These are phyloP conservation scores for Fusarium guadeloupense DNA, from an alignment of 2,329 filamentous ascomycete genomes.

Conservation along the genomic window DNA sequence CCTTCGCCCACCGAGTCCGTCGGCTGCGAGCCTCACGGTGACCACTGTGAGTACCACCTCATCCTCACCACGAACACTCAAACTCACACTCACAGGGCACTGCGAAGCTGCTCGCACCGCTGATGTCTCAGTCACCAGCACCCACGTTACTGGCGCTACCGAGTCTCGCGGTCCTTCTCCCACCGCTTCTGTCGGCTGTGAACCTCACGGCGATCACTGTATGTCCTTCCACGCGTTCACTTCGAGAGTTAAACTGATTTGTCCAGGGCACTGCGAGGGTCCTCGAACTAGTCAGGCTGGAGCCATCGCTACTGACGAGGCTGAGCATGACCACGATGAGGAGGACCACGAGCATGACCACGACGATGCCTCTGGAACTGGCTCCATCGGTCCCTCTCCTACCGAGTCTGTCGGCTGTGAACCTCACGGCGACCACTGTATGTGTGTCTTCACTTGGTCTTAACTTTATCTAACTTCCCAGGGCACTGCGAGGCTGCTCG, in stretches of 20 bases:
- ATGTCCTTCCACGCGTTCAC: neutral
- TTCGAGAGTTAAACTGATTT: neutral
- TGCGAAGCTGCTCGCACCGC: constrained; percentile 23
- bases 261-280: constrained; percentile 35
- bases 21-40: constrained; percentile 38
- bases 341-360: constrained; percentile 16
- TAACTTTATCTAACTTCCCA: neutral
- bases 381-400: constrained; percentile 20
- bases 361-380: neutral
- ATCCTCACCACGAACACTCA: too few relatives aligned
- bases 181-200: constrained; percentile 37
- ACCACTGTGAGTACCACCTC: constrained; percentile 24
- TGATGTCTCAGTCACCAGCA: neutral
- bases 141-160: constrained; percentile 1
- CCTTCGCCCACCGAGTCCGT: constrained; percentile 41
- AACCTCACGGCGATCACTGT: constrained; percentile 38
- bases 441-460: neutral
- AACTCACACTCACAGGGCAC: constrained; percentile 20
- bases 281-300: constrained; percentile 22
- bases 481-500: constrained; percentile 40
- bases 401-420: constrained; percentile 40
- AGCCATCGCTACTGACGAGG: constrained; percentile 20
- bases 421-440: constrained; percentile 41
- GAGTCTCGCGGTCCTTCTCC: constrained; percentile 25
- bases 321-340: constrained; percentile 25